Conservation (phyloP, 2,329 filamentous ascomycete genomes). For the Arthrobotrys pseudoclavata region DNA sequence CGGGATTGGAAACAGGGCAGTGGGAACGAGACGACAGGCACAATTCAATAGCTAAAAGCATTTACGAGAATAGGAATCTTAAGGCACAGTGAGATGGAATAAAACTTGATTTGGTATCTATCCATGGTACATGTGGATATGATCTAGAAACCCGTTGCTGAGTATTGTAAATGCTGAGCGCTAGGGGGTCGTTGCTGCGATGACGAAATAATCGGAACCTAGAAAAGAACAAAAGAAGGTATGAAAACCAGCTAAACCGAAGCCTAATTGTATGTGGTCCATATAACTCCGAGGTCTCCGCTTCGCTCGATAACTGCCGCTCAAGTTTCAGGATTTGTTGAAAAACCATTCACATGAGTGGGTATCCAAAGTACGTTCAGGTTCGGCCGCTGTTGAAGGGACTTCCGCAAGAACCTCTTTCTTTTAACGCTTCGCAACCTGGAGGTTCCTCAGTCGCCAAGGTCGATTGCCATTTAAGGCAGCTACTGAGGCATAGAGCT, state of each 20-base stretch:
- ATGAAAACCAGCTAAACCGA: slow-evolving; percentile 18
- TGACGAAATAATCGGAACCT: background rate
- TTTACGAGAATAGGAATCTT: too few relatives aligned
- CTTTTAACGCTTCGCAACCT: too few relatives aligned
- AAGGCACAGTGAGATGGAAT: too few relatives aligned
- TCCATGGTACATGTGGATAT: too few relatives aligned
- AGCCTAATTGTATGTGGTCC: slow-evolving; percentile 10
- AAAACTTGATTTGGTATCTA: too few relatives aligned
- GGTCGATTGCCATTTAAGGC: too few relatives aligned
- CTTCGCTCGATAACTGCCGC: background rate
- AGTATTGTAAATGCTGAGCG: too few relatives aligned
- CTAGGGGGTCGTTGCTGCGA: background rate
- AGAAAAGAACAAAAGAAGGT: background rate
- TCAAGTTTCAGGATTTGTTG: background rate
- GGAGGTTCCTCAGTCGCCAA: too few relatives aligned
- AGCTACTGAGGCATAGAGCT: too few relatives aligned
- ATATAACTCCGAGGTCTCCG: background rate
- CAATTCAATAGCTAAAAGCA: too few relatives aligned
- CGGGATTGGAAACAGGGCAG: background rate
- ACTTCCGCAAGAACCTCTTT: background rate
- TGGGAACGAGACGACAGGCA: too few relatives aligned
- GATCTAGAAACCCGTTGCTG: too few relatives aligned
- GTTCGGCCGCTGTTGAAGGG: background rate
- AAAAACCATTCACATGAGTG: background rate
- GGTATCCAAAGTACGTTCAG: background rate